These are phyloP conservation scores for Mycocentrospora acerina DNA, from an alignment of 2,329 filamentous ascomycete species.

Conservation along the genomic window DNA sequence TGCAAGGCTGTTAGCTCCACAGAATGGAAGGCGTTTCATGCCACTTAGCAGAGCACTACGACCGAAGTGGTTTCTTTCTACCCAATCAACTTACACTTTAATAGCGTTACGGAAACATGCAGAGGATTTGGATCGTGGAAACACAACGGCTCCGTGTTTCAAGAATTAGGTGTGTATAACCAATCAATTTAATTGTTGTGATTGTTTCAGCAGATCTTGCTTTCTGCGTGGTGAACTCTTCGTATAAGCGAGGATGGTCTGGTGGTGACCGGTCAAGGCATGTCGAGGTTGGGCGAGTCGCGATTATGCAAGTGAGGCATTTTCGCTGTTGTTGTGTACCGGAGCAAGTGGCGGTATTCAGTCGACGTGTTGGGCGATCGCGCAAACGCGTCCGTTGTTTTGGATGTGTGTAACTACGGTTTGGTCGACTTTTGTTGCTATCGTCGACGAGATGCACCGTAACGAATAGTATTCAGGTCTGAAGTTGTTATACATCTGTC, in stretches of 20 bases:
- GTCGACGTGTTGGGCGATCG: neutral
- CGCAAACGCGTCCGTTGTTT: conserved; percentile 4
- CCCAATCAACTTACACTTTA: conserved; percentile 17
- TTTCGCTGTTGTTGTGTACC: conserved; percentile 23
- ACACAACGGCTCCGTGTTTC: conserved; percentile 8
- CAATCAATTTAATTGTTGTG: conserved; percentile 9
- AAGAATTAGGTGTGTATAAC: conserved; percentile 4
- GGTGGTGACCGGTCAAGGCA: neutral
- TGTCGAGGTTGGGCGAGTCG: neutral
- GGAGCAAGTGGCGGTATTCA: conserved; percentile 9
- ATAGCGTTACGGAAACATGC: conserved; percentile 14
- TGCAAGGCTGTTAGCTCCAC: neutral
- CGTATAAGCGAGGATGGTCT: neutral
- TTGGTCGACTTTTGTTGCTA: neutral
- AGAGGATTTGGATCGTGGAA: conserved; percentile 14
- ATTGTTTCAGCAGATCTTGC: neutral
- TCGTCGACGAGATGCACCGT: no score
- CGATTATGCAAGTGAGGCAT: conserved; percentile 34
- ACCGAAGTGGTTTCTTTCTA: conserved; percentile 13
- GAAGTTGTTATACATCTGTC: neutral
- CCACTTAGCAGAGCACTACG: conserved; percentile 2
- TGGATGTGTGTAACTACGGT: conserved; percentile 1
- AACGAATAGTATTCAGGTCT: no score
- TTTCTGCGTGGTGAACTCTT: neutral
- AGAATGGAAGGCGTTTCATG: conserved; percentile 6